Conservation (phyloP, 2,329 filamentous ascomycete species). For the Celoporthe dispersa region DNA sequence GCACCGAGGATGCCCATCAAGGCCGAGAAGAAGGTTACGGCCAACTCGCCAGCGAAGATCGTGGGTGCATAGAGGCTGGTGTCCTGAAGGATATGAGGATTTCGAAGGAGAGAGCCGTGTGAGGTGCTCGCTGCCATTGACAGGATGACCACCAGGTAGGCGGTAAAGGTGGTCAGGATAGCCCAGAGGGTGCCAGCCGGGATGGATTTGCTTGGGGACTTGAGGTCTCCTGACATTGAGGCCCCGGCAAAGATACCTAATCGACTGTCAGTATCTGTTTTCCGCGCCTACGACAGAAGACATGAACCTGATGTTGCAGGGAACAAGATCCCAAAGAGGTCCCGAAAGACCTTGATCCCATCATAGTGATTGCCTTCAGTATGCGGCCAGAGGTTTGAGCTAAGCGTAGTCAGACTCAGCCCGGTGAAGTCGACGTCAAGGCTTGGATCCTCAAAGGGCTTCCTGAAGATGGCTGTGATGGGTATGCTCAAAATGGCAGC, state of each 20-base stretch:
- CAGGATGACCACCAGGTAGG: conserved; percentile 77
- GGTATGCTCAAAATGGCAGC: conserved; percentile 82
- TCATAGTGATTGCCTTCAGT: conserved; percentile 64
- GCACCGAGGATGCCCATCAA: conserved; percentile 87
- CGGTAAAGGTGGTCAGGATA: conserved; percentile 73
- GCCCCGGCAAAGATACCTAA: conserved; percentile 70
- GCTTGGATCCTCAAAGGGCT: conserved; percentile 67
- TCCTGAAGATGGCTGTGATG: conserved; percentile 70
- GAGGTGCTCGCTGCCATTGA: conserved; percentile 79
- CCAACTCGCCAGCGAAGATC: conserved; percentile 80
- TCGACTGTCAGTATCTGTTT: conserved; percentile 58
- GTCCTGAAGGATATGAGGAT: conserved; percentile 80
- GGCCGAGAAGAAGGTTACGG: conserved; percentile 82
- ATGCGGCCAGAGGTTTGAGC: conserved; percentile 75
- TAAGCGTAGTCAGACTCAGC: conserved; percentile 69
- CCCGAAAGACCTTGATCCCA: conserved; percentile 73
- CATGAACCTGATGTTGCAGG: conserved; percentile 60
- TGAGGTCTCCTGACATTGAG: conserved; percentile 88
- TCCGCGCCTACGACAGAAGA: neutral
- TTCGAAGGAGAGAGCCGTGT: conserved; percentile 71
- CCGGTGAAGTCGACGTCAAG: conserved; percentile 78
- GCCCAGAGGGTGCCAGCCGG: conserved; percentile 83
- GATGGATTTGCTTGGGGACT: conserved; percentile 81
- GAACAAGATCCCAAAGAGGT: conserved; percentile 85
- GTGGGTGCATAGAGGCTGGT: conserved; percentile 76